phyloP scores from a whole-genome alignment of 805 yeast genomes.

The Saitoella complicata region DNA sequence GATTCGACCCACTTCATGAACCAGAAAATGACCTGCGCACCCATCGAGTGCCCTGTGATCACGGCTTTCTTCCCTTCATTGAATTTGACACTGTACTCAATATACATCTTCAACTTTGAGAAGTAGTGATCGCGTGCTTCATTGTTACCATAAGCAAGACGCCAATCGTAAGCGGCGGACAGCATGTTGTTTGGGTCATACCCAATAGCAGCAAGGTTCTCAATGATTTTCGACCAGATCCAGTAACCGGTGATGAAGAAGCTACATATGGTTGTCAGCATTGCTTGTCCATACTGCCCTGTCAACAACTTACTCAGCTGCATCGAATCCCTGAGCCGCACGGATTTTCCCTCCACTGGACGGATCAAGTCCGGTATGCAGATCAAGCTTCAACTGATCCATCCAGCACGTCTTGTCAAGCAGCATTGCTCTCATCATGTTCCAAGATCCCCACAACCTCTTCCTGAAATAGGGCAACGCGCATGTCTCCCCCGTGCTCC shows the following conservation, averaged over 20 bases:
- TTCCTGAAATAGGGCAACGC: slow-evolving; percentile 73
- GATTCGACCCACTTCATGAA: slow-evolving; percentile 97
- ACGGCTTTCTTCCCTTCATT: slow-evolving; percentile 49
- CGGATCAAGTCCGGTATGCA: slow-evolving; percentile 87
- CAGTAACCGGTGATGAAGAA: slow-evolving; percentile 89
- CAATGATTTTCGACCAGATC: slow-evolving; percentile 96
- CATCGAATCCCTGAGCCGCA: slow-evolving; percentile 92
- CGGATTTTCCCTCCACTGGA: slow-evolving; percentile 51
- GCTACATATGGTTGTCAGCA: slow-evolving; percentile 27
- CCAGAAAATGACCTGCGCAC: slow-evolving; percentile 73
- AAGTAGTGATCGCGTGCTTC: slow-evolving; percentile 82
- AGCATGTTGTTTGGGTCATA: slow-evolving; percentile 83
- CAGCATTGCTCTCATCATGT: slow-evolving; percentile 84
- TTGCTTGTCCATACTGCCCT: neutral
- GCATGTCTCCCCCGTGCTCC: slow-evolving; percentile 81
- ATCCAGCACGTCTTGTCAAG: slow-evolving; percentile 89
- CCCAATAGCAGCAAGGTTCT: slow-evolving; percentile 84
- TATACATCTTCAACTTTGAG: slow-evolving; percentile 50
- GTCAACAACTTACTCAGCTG: slow-evolving; percentile 19
- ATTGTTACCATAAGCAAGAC: slow-evolving; percentile 74
- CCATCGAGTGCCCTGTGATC: slow-evolving; percentile 92
- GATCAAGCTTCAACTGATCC: slow-evolving; percentile 71
- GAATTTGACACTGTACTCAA: slow-evolving; percentile 39
- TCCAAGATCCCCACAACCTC: slow-evolving; percentile 92
- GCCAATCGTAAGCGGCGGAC: slow-evolving; percentile 93